phyloP scores from a whole-genome alignment of 2,329 filamentous ascomycete genomes.

The Aspergillus sp. region DNA sequence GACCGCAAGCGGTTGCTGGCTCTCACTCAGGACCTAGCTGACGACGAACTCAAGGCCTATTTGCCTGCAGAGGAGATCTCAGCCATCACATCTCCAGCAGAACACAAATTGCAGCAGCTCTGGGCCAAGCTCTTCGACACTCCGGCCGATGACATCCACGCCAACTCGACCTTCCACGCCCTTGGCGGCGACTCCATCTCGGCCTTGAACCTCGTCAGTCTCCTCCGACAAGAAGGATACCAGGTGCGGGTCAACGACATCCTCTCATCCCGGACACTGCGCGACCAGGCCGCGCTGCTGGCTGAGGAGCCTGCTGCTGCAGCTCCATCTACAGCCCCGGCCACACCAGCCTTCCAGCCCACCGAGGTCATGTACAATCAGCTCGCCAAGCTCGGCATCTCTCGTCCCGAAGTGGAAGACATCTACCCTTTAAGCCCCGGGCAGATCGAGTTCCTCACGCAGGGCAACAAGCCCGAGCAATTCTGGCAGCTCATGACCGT shows the following conservation, averaged over 20 bases:
- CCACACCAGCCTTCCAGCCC: not conserved
- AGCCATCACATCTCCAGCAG: conserved; percentile 6
- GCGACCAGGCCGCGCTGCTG: conserved; percentile 1
- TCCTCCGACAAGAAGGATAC: conserved; percentile 10
- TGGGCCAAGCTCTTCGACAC: conserved; percentile 15
- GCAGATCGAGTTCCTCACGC: conserved; percentile 1
- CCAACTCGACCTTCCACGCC: conserved; percentile 11
- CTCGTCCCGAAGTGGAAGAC: not conserved
- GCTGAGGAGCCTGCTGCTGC: not conserved
- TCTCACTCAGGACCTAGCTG: not conserved
- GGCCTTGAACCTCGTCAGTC: conserved; percentile 20
- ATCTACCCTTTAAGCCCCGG: conserved; percentile 6
- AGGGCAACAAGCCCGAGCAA: conserved; percentile 6
- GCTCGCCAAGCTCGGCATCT: not conserved
- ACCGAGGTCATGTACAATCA: not conserved
- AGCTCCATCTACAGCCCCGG: not conserved
- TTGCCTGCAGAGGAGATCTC: not conserved
- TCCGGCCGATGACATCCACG: conserved; percentile 3
- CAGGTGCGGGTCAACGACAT: conserved; percentile 19
- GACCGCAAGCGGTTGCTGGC: conserved; percentile 9
- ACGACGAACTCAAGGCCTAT: not conserved
- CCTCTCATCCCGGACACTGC: conserved; percentile 13
- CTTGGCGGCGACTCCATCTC: conserved; percentile 23
- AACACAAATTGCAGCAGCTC: conserved; percentile 8
- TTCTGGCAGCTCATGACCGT: conserved; percentile 14